Conservation (phyloP, 176 grass and related monocot species). For the Bolboschoenus planiculmis region DNA sequence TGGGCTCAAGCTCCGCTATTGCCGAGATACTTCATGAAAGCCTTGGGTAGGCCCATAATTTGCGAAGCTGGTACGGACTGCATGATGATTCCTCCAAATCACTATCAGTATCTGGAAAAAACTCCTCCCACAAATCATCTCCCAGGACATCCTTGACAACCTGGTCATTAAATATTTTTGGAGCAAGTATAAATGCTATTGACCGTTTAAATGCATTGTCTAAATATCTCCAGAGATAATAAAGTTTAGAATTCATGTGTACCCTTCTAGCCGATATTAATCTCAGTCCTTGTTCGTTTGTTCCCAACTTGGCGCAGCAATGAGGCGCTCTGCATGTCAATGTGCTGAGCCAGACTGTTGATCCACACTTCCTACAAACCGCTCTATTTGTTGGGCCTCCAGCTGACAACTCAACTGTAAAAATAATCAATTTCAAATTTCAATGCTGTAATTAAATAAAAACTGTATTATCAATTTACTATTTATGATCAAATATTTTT, state of each 20-base stretch:
- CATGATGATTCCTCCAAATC: constrained; percentile 9
- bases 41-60: constrained; percentile 11
- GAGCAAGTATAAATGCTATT: neutral
- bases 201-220: neutral
- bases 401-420: constrained; percentile 33
- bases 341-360: constrained; percentile 65
- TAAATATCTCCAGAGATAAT: neutral
- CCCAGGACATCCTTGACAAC: neutral
- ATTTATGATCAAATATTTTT: neutral
- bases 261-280: constrained; percentile 55
- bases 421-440: constrained; percentile 10
- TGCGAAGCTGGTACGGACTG: neutral
- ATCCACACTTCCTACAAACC: constrained; percentile 44
- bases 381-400: constrained; percentile 52
- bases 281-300: constrained; percentile 34
- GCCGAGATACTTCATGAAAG: neutral
- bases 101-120: neutral
- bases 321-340: constrained; percentile 45
- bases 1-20: too few species aligned
- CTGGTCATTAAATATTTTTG: neutral
- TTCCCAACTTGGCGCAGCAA: constrained; percentile 35
- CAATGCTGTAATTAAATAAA: neutral
- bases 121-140: neutral
- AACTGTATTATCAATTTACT: neutral
- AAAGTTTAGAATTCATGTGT: constrained; percentile 22